These are phyloP conservation scores for Vicia sativa DNA, from an alignment of 306 rosid genomes.

Conservation along the genomic window DNA sequence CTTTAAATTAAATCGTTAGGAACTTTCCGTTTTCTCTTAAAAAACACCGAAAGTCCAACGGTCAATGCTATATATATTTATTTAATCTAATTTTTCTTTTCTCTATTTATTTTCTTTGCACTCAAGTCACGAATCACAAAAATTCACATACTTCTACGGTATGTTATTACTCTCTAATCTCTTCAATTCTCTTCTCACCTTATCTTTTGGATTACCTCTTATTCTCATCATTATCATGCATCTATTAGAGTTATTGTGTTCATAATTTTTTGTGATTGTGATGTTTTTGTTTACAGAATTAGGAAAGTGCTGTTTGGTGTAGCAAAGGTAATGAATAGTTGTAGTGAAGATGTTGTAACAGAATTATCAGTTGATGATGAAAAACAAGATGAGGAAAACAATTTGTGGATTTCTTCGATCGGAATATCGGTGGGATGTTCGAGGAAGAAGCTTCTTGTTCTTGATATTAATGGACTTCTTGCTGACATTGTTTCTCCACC, in stretches of 20 bases:
- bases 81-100: background rate
- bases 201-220: too few relatives aligned
- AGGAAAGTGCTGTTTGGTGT: background rate
- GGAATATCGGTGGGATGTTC: constrained; percentile 31
- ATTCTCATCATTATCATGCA: background rate
- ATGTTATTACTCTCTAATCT: background rate
- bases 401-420: constrained; percentile 37
- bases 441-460: constrained; percentile 74
- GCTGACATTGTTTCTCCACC: constrained; percentile 70
- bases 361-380: constrained; percentile 2
- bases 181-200: background rate
- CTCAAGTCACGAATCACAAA: background rate
- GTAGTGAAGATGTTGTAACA: background rate
- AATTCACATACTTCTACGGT: background rate
- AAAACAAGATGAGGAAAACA: constrained; percentile 25
- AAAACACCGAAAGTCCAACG: background rate
- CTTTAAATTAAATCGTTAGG: background rate
- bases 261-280: background rate
- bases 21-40: background rate
- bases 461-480: constrained; percentile 83
- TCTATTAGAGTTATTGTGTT: background rate
- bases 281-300: background rate
- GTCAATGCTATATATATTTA: background rate
- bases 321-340: background rate
- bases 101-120: background rate